Conservation (phyloP, 1,284 basidiomycete genomes). For the Rhodotorula sp. region DNA sequence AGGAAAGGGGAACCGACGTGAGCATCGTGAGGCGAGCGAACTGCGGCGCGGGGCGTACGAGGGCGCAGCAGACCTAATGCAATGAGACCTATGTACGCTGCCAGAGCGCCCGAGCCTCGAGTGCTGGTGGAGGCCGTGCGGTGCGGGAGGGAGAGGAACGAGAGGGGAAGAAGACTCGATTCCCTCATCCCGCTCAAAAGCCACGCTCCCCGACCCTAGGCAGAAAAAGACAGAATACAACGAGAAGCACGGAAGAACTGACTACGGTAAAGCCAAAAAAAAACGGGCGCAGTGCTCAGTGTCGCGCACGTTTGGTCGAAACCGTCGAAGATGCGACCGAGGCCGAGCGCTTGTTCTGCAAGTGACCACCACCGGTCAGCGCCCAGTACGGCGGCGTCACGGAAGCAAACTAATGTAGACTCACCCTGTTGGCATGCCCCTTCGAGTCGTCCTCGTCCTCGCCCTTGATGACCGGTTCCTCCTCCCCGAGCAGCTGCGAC, state of each 20-base stretch:
- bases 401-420: background rate
- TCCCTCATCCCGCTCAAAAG: too few species aligned
- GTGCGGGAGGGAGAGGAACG: background rate
- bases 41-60: background rate
- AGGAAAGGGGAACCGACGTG: background rate
- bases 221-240: too few species aligned
- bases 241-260: too few species aligned
- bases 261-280: too few species aligned
- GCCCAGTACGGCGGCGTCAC: too few species aligned
- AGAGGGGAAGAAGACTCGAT: too few species aligned
- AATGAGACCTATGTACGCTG: too few species aligned
- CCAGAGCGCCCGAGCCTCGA: too few species aligned
- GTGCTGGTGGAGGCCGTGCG: background rate
- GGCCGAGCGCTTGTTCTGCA: slow-evolving; percentile 33
- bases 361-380: background rate
- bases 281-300: background rate
- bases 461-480: slow-evolving; percentile 29
- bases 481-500: slow-evolving; percentile 48
- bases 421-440: slow-evolving; percentile 20
- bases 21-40: background rate
- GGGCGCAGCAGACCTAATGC: too few species aligned
- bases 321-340: slow-evolving; percentile 30
- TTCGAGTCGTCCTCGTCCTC: slow-evolving; percentile 20
- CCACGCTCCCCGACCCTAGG: too few species aligned
- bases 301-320: slow-evolving; percentile 31